phyloP scores from a whole-genome alignment of 139 green algal genomes.

The Chlamydomonas urium region DNA sequence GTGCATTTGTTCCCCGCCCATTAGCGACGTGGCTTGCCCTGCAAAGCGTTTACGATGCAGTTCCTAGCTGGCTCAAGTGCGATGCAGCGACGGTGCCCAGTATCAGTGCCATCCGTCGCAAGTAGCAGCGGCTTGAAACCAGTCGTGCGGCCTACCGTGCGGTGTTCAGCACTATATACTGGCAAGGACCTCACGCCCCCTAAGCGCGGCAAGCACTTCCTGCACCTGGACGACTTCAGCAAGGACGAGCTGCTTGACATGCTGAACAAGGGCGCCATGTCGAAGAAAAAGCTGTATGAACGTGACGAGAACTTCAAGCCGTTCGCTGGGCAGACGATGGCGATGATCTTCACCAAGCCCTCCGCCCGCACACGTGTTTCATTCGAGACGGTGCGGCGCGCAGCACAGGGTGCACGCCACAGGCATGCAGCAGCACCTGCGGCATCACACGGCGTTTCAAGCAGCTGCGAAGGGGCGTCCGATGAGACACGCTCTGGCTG shows the following conservation, averaged over 20 bases:
- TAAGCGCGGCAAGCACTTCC: slow-evolving; percentile 62
- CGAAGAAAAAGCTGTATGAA: slow-evolving; percentile 79
- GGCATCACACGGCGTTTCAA: background rate
- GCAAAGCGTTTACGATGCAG: background rate
- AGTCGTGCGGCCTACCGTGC: too few relatives aligned
- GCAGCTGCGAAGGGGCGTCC: too few relatives aligned
- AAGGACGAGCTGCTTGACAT: slow-evolving; percentile 84
- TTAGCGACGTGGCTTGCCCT: background rate
- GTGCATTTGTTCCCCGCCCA: background rate
- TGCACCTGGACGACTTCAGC: slow-evolving; percentile 95
- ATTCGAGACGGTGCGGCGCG: slow-evolving; percentile 91
- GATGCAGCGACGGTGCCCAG: background rate
- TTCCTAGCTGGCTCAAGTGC: background rate
- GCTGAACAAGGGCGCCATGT: slow-evolving; percentile 67
- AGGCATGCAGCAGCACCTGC: background rate
- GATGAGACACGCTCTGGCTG: too few relatives aligned
- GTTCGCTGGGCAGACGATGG: slow-evolving; percentile 87
- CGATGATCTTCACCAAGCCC: slow-evolving; percentile 99
- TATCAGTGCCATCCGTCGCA: background rate
- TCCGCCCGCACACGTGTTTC: slow-evolving; percentile 93
- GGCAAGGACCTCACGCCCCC: background rate
- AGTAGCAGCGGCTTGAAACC: background rate
- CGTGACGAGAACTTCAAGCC: slow-evolving; percentile 84
- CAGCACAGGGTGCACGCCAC: too few relatives aligned
- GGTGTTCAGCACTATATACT: background rate